A percentile compares a stretch with the other conserved stretches of the same genome.
phyloP scores from a whole-genome alignment of 2,329 filamentous ascomycete genomes.

The Penicillium sp. region DNA sequence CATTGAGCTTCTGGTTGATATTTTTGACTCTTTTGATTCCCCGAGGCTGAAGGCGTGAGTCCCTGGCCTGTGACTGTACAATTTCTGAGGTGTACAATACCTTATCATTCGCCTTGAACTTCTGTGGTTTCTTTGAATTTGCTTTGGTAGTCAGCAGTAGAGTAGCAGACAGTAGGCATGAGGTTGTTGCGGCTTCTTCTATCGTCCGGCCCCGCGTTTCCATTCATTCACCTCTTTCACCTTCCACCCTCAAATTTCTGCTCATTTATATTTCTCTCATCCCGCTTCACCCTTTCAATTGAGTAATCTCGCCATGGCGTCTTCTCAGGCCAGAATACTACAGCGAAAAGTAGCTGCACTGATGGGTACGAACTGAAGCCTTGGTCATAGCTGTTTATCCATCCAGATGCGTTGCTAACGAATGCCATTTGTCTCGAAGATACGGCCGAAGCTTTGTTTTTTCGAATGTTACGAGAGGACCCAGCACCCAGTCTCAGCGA shows the following conservation, averaged over 20 bases:
- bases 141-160: not conserved
- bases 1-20: not conserved
- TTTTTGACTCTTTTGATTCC: slow-evolving; percentile 16
- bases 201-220: too few species aligned
- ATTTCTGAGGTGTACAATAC: slow-evolving; percentile 7
- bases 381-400: not conserved
- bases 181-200: too few species aligned
- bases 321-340: too few species aligned
- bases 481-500: too few species aligned
- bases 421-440: not conserved
- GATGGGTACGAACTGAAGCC: not conserved
- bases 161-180: too few species aligned
- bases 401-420: not conserved
- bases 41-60: slow-evolving; percentile 12
- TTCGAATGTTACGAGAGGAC: slow-evolving; percentile 2
- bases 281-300: too few species aligned
- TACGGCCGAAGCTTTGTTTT: slow-evolving; percentile 16
- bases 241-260: not conserved
- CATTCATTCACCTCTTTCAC: not conserved
- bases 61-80: slow-evolving; percentile 14
- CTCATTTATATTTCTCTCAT: not conserved
- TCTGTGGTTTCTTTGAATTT: not conserved
- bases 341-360: not conserved
- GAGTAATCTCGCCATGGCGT: too few species aligned
- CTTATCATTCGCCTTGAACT: slow-evolving; percentile 10